These are phyloP conservation scores for Neurospora sublineolata DNA, from an alignment of 495 filamentous ascomycete genomes.

Conservation along the genomic window DNA sequence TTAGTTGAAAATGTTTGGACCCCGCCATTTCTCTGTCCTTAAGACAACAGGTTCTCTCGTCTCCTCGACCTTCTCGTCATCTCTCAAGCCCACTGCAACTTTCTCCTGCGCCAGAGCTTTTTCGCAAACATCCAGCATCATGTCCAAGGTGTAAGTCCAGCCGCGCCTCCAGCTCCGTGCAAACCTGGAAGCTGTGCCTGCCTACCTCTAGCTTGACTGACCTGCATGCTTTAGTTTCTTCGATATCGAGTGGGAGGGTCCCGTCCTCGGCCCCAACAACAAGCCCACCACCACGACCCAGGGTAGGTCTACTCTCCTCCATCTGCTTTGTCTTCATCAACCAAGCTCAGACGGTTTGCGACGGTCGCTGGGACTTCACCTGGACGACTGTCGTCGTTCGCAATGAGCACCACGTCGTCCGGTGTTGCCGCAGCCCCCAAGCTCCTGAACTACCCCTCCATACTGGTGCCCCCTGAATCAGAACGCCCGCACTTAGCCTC, in stretches of 20 bases:
- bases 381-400: background rate
- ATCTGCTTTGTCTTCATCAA: constrained; percentile 8
- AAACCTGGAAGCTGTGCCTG: background rate
- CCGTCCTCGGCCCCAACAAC: constrained; percentile 44
- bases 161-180: background rate
- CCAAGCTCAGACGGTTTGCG: background rate
- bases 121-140: constrained; percentile 20
- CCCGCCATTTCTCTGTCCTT: constrained; percentile 29
- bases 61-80: constrained; percentile 16
- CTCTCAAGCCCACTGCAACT: constrained; percentile 16
- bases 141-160: constrained; percentile 24
- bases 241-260: constrained; percentile 51
- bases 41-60: constrained; percentile 16
- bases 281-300: constrained; percentile 46
- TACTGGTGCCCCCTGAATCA: background rate
- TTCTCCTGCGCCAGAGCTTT: constrained; percentile 20
- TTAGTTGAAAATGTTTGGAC: constrained; percentile 25
- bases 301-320: constrained; percentile 39
- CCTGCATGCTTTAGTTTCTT: constrained; percentile 18
- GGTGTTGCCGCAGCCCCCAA: background rate
- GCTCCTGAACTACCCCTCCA: background rate
- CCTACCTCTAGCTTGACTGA: constrained; percentile 2
- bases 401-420: background rate
- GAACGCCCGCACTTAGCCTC: background rate
- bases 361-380: background rate